phyloP scores from a whole-genome alignment of 441 rosid genomes.

The Gossypium trilobum region DNA sequence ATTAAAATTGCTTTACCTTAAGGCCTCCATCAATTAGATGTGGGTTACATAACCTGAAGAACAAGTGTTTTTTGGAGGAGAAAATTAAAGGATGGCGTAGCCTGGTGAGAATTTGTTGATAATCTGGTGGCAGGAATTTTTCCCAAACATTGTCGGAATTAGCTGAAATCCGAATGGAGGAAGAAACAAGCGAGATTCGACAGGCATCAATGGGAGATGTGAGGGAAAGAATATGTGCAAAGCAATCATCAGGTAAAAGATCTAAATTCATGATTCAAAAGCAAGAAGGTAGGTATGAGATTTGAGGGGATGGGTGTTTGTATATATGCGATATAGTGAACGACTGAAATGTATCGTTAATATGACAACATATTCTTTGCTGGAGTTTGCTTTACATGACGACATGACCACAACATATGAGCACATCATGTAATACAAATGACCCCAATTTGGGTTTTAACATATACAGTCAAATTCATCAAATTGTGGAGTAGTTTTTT shows the following conservation, averaged over 20 bases:
- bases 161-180: not conserved
- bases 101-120: constrained; percentile 15
- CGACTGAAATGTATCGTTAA: not conserved
- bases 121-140: constrained; percentile 20
- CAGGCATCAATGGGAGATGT: constrained; percentile 27
- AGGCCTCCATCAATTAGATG: constrained; percentile 25
- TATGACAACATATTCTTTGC: constrained; percentile 24
- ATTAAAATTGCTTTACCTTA: constrained; percentile 23
- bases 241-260: constrained; percentile 24
- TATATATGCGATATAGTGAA: not conserved
- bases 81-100: not conserved
- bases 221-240: constrained; percentile 18
- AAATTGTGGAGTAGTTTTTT: too few relatives aligned
- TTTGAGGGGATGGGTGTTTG: not conserved
- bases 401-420: constrained; percentile 28
- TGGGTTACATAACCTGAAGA: not conserved
- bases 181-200: constrained; percentile 10
- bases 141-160: constrained; percentile 25
- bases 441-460: too few relatives aligned
- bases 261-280: constrained; percentile 8
- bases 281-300: not conserved
- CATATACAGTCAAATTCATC: too few relatives aligned
- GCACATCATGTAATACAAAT: constrained; percentile 16
- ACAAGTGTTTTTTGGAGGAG: constrained; percentile 18
- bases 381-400: constrained; percentile 12